Evolutionary conservation across 164 flowering plant genomes (phyloP).

Genomic region (Santalum album): DNA sequence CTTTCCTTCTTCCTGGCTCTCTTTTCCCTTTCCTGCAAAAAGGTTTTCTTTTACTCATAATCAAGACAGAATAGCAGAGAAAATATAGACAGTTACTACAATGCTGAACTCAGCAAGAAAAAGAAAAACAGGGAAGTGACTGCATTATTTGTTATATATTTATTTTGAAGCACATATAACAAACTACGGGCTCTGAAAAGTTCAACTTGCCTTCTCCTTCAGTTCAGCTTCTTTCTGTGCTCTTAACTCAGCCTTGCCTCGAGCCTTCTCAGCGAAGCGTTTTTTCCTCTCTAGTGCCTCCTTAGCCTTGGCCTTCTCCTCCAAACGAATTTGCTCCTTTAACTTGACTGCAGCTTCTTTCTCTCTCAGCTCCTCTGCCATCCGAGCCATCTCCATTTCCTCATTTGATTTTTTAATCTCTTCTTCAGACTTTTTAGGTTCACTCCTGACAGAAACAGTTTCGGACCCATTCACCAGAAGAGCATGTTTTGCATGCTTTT

Average conservation of each 20-base stretch:
- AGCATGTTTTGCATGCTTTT: constrained; percentile 21
- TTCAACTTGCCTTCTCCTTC: constrained; percentile 59
- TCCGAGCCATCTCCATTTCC: constrained; percentile 53
- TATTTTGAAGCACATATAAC: not conserved
- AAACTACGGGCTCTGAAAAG: not conserved
- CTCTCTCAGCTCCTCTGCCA: constrained; percentile 50
- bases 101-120: not conserved
- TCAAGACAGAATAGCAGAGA: not conserved
- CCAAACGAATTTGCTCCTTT: constrained; percentile 58
- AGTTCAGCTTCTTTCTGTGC: constrained; percentile 80
- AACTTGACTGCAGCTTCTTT: constrained; percentile 55
- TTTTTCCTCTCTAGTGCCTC: constrained; percentile 88
- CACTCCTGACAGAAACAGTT: constrained; percentile 25
- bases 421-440: constrained; percentile 22
- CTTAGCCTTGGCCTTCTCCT: constrained; percentile 71
- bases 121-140: not conserved
- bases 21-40: constrained; percentile 71
- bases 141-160: not conserved
- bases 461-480: constrained; percentile 13
- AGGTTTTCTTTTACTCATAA: not conserved
- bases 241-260: constrained; percentile 55
- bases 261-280: constrained; percentile 60
- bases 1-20: constrained; percentile 55
- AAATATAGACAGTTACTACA: too few species aligned
- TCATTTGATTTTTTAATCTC: constrained; percentile 34